phyloP scores from a whole-genome alignment of 148 eudicot species.

The Camellia granthamiana region DNA sequence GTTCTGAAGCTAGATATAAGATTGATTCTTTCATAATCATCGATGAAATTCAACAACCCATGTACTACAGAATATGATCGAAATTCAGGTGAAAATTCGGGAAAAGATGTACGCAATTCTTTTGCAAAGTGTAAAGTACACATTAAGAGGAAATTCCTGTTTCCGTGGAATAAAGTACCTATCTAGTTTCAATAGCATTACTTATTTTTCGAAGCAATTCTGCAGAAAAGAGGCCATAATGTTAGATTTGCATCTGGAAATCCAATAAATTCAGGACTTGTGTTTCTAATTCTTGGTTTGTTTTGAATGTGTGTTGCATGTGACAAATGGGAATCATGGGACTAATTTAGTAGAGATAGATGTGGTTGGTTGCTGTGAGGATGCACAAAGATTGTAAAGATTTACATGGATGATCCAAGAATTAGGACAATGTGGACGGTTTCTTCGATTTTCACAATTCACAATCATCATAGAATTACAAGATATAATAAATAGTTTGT shows the following conservation, averaged over 20 bases:
- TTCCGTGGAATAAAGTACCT: neutral
- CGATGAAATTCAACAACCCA: neutral
- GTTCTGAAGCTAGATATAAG: neutral
- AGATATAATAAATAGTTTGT: too few relatives aligned
- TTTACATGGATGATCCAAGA: too few relatives aligned
- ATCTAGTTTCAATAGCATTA: conserved; percentile 2
- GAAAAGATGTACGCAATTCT: neutral
- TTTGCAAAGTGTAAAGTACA: neutral
- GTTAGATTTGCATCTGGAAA: conserved; percentile 2
- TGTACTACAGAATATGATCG: neutral
- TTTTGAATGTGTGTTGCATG: neutral
- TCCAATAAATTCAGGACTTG: neutral
- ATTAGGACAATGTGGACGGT: too few relatives aligned
- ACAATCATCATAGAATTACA: too few relatives aligned
- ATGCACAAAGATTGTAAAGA: too few relatives aligned
- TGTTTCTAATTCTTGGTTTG: neutral
- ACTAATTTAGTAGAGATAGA: too few relatives aligned
- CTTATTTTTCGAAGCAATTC: neutral
- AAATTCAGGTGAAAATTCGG: neutral
- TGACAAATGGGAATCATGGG: too few relatives aligned
- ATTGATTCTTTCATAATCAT: neutral
- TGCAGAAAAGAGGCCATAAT: neutral
- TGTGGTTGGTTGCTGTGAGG: too few relatives aligned
- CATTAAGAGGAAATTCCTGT: neutral
- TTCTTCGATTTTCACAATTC: too few relatives aligned